Percentiles rank a stretch among this genome's conserved stretches.
phyloP scores from a whole-genome alignment of 768 basidiomycete species.

The Tephrocybe sp. region DNA sequence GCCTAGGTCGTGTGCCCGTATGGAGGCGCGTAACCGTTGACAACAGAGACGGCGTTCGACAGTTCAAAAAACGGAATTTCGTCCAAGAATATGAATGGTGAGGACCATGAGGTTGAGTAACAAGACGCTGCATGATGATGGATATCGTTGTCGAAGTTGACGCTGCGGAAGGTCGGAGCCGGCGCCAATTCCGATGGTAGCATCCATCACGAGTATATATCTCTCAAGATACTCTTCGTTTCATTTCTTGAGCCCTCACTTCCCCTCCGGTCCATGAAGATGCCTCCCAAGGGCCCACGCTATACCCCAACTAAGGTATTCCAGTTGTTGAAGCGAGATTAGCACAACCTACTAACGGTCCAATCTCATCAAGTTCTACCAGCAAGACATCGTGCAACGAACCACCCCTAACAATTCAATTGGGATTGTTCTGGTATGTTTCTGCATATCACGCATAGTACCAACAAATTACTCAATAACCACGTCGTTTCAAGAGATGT shows the following conservation, averaged over 20 bases:
- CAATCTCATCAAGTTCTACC: slow-evolving; percentile 55
- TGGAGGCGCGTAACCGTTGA: too few species aligned
- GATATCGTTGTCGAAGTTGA: too few species aligned
- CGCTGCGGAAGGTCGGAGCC: too few species aligned
- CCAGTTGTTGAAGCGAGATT: background rate
- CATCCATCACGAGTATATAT: background rate
- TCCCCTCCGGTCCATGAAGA: slow-evolving; percentile 2
- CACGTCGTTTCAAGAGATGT: slow-evolving; percentile 56
- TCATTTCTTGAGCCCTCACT: background rate
- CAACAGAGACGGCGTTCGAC: too few species aligned
- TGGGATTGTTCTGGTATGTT: slow-evolving; percentile 67
- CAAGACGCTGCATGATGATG: too few species aligned
- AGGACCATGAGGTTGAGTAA: too few species aligned
- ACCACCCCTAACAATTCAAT: slow-evolving; percentile 38
- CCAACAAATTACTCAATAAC: background rate
- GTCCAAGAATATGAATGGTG: too few species aligned
- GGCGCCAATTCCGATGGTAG: too few species aligned
- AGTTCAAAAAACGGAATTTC: too few species aligned
- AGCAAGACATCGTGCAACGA: slow-evolving; percentile 64
- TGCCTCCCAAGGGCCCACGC: slow-evolving; percentile 13
- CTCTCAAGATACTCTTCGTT: background rate
- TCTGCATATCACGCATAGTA: background rate
- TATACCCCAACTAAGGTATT: slow-evolving; percentile 20
- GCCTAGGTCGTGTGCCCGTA: too few species aligned
- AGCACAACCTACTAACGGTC: background rate